Base-by-base conservation (phyloP, 257 asterid species). In the Rehmannia glutinosa region DNA sequence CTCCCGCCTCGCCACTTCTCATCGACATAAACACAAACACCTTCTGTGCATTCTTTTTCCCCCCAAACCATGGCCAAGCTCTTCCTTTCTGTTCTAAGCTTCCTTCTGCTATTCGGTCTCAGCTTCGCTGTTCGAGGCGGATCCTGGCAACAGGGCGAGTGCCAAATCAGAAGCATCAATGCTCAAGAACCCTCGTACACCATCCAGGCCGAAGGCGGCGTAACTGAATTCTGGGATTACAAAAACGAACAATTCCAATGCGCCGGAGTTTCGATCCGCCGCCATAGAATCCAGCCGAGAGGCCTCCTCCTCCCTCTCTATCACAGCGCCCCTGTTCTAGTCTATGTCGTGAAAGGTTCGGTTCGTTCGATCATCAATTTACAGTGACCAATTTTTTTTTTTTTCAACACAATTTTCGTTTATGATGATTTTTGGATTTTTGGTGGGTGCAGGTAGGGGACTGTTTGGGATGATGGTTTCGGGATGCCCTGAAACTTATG, bases 401-500 rank as follows among this genome's bases (percentile, higher is more conserved):
- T n/a, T n/a, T n/a, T n/a, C n/a, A n/a, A n/a, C n/a, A n/a, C n/a
- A n/a, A n/a, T n/a, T 16, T 16, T 46, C 5, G 1, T 6, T 5
- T 4, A 17, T n/a, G n/a, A 50, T 30, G 19, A 24, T 23, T 38
- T 3, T 19, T 68, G 39, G 32, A 12, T 27, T n/a, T 12, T 4
- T 19, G 4, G n/a, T 42, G 11, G 20, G 9, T 58, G 35, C 71
- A 85, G 93, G 90, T 11, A 39, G 67, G 70, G 90, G 86, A 12
- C 23, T 70, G 10, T 16, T 52, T 2, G 86, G 86, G 43, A 52
- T 68, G 2, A 2, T 66, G 71, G 6, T 72, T 6, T 77, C 89
- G 27, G 89, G 92, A 5, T 83, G 92, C 52, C 84, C 92, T 0
- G 87, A 83, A 62, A 83, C 93, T 0, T 86, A 23, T 71, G 86